Conservation (phyloP, 2,329 filamentous ascomycete species). For the Epichloe coenophiala region DNA sequence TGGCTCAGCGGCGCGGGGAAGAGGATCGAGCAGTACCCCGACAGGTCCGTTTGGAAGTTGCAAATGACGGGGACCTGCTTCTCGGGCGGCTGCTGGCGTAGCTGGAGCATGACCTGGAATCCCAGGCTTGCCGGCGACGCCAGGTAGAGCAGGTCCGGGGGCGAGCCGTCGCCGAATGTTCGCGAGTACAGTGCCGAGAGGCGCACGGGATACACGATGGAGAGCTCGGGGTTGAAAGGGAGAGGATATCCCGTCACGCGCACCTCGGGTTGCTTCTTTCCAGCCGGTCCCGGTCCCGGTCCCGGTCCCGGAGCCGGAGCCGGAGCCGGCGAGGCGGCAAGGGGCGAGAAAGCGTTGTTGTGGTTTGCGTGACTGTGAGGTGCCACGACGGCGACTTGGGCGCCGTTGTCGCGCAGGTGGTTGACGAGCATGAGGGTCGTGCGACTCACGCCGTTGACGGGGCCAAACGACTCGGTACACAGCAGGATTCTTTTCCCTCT, state of each 20-base stretch:
- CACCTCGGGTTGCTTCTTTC: conserved; percentile 31
- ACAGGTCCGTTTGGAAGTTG: conserved; percentile 61
- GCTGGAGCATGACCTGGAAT: conserved; percentile 58
- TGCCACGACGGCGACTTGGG: conserved; percentile 52
- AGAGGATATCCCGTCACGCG: conserved; percentile 51
- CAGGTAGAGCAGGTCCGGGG: conserved; percentile 55
- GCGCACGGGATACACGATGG: conserved; percentile 55
- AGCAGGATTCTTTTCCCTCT: too few species aligned
- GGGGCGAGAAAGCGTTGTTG: conserved; percentile 36
- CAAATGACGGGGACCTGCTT: conserved; percentile 46
- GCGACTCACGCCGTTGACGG: conserved; percentile 57
- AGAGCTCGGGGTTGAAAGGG: conserved; percentile 59
- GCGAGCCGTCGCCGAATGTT: conserved; percentile 37
- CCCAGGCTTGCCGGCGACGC: conserved; percentile 56
- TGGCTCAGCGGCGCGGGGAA: conserved; percentile 46
- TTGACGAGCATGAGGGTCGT: conserved; percentile 57
- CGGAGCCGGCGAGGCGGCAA: conserved; percentile 16
- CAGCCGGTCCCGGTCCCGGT: conserved; percentile 6
- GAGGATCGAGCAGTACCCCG: conserved; percentile 56
- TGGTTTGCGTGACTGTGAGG: conserved; percentile 41
- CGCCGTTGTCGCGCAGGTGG: conserved; percentile 49
- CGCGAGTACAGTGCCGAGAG: conserved; percentile 45
- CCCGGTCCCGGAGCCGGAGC: conserved; percentile 11
- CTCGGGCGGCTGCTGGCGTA: conserved; percentile 42
- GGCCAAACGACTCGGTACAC: too few species aligned